Conservation (phyloP, 164 flowering plant species). For the Vitis rupestris region DNA sequence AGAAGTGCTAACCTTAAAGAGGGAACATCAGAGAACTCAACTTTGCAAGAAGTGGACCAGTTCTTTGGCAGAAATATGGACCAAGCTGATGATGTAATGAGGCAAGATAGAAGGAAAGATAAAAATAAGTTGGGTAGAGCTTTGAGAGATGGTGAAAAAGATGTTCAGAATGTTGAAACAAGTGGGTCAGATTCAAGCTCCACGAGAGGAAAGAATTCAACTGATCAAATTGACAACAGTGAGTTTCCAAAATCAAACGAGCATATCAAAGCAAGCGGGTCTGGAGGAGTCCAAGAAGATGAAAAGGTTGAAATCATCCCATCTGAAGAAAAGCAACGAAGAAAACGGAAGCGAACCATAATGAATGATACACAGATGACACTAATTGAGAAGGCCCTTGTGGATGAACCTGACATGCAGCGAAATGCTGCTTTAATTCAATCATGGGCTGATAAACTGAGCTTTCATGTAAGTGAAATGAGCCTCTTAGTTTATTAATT, state of each 20-base stretch:
- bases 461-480: conserved; percentile 57
- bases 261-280: conserved; percentile 33
- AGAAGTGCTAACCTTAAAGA: conserved; percentile 39
- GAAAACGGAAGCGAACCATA: conserved; percentile 81
- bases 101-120: conserved; percentile 25
- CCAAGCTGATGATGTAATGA: conserved; percentile 25
- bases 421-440: conserved; percentile 64
- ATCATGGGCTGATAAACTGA: conserved; percentile 82
- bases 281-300: conserved; percentile 37
- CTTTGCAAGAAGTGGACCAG: conserved; percentile 39
- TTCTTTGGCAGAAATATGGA: conserved; percentile 15
- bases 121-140: conserved; percentile 24
- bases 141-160: conserved; percentile 47
- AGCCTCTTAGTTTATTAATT: not conserved
- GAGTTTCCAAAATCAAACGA: conserved; percentile 31
- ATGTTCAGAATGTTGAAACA: conserved; percentile 51
- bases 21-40: conserved; percentile 47
- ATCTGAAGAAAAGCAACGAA: conserved; percentile 60
- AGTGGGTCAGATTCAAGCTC: conserved; percentile 75
- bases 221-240: conserved; percentile 38
- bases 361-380: conserved; percentile 82
- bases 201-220: conserved; percentile 41
- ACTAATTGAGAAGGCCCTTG: conserved; percentile 72
- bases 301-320: conserved; percentile 47
- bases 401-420: conserved; percentile 94